Evolutionary conservation across 768 basidiomycete species (phyloP).

Genomic region (Podaxis sp.): DNA sequence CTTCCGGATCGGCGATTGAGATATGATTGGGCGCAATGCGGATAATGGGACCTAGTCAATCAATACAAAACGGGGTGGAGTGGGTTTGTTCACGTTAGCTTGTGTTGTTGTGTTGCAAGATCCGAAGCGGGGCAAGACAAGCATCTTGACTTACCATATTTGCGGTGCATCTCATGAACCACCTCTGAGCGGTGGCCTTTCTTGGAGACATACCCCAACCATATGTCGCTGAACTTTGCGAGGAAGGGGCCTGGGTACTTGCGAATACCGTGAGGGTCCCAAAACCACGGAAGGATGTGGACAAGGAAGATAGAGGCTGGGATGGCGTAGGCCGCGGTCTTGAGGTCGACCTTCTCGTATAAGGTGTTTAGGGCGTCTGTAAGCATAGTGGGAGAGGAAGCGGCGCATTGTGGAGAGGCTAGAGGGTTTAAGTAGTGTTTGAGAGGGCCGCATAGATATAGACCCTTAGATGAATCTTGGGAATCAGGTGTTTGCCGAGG

Average conservation of each 20-base stretch:
- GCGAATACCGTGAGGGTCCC: conserved; percentile 61
- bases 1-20: conserved; percentile 76
- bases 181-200: conserved; percentile 74
- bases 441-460: conserved; percentile 9
- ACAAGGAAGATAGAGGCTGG: conserved; percentile 31
- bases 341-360: conserved; percentile 22
- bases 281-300: conserved; percentile 50
- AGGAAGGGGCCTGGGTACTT: conserved; percentile 66
- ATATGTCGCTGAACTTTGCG: conserved; percentile 71
- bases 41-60: conserved; percentile 54
- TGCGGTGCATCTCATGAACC: conserved; percentile 71
- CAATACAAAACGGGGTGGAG: background rate
- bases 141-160: conserved; percentile 55
- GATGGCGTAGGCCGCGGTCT: conserved; percentile 26
- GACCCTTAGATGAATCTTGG: conserved; percentile 2
- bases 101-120: conserved; percentile 7
- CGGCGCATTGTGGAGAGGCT: conserved; percentile 8
- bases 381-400: conserved; percentile 24
- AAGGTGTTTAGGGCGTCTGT: conserved; percentile 22
- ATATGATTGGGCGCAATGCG: conserved; percentile 78
- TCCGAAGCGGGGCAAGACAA: conserved; percentile 4
- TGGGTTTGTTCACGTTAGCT: background rate
- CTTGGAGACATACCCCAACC: conserved; percentile 66
- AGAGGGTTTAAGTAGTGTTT: conserved; percentile 8
- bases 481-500: conserved; percentile 27